A percentile compares a stretch with the other conserved stretches of the same genome.
Conservation (phyloP, 2,329 filamentous ascomycete genomes). For the Phaeoacremonium minimum region DNA sequence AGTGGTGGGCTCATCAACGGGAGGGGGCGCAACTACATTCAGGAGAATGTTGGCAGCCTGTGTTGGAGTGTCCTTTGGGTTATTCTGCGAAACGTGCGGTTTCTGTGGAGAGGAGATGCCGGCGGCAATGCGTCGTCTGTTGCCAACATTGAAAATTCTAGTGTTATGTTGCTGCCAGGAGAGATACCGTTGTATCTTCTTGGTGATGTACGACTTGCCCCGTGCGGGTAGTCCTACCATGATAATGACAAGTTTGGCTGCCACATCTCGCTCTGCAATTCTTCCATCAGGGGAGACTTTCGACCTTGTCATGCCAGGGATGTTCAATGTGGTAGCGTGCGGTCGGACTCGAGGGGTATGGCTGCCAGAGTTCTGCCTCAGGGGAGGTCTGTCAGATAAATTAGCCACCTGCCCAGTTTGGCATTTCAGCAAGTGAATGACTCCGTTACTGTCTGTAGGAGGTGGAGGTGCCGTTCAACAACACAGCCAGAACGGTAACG, state of each 20-base stretch:
- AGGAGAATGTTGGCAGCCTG: constrained; percentile 54
- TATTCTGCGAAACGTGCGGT: constrained; percentile 24
- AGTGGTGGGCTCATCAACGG: constrained; percentile 31
- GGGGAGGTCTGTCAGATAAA: constrained; percentile 50
- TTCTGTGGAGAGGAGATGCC: constrained; percentile 39
- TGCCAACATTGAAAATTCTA: constrained; percentile 94
- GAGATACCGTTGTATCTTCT: constrained; percentile 92
- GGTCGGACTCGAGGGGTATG: constrained; percentile 74
- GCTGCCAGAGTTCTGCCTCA: constrained; percentile 69
- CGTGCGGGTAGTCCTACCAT: constrained; percentile 96
- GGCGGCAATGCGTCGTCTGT: constrained; percentile 76
- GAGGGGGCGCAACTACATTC: constrained; percentile 42
- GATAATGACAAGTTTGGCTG: constrained; percentile 92
- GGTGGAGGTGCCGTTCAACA: too few species aligned
- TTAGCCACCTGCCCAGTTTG: constrained; percentile 4
- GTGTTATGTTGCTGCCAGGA: constrained; percentile 98
- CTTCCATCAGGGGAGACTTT: constrained; percentile 93
- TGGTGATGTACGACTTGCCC: constrained; percentile 98
- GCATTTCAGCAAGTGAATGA: too few species aligned
- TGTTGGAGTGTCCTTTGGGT: constrained; percentile 10
- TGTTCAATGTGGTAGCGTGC: constrained; percentile 92
- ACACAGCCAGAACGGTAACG: constrained; percentile 2
- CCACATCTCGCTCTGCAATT: constrained; percentile 90
- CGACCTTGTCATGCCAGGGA: constrained; percentile 92
- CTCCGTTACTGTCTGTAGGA: too few species aligned